phyloP scores from a whole-genome alignment of 305 asterid genomes.

The Rubia balearica region DNA sequence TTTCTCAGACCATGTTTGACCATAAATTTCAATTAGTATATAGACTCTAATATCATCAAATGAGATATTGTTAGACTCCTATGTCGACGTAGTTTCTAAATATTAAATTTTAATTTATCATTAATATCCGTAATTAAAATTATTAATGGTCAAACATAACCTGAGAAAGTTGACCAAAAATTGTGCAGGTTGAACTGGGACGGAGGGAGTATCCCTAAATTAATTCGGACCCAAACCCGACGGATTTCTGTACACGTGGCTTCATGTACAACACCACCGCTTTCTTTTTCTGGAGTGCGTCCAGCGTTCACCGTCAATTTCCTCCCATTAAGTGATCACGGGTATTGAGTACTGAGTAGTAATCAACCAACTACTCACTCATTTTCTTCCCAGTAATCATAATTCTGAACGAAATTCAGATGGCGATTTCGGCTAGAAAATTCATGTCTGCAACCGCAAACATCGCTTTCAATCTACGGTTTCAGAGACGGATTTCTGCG shows the following conservation, averaged over 20 bases:
- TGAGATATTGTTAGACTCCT: no score
- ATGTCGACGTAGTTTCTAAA: no score
- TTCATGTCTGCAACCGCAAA: slow-evolving; percentile 6
- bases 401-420: background rate
- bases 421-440: slow-evolving; percentile 16
- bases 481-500: slow-evolving; percentile 35
- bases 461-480: slow-evolving; percentile 16
- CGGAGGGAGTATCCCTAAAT: background rate
- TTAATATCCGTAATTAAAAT: no score
- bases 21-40: no score
- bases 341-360: background rate
- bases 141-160: no score
- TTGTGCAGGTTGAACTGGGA: no score
- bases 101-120: no score
- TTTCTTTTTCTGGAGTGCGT: background rate
- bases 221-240: background rate
- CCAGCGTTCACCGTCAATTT: background rate
- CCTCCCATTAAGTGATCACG: background rate
- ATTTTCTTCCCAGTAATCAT: background rate
- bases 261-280: background rate
- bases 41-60: no score
- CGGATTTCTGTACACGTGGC: background rate
- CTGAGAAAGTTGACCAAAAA: no score
- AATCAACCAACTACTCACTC: background rate
- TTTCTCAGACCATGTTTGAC: no score